phyloP scores from a whole-genome alignment of 805 yeast genomes.

The Tetrapisispora phaffii region DNA sequence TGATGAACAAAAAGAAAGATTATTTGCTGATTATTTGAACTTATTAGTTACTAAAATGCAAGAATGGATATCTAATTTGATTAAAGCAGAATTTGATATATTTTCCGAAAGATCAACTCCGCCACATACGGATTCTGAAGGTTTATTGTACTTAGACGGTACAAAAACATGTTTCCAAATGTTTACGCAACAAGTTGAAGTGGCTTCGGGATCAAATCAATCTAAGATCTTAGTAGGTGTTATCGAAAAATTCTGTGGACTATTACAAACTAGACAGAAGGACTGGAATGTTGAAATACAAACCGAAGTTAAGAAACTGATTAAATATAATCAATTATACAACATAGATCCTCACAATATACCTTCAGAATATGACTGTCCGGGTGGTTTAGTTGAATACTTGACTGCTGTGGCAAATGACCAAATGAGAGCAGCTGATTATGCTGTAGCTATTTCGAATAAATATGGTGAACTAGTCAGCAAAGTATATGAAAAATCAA shows the following conservation, averaged over 20 bases:
- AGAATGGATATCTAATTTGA: conserved; percentile 74
- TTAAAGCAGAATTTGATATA: conserved; percentile 52
- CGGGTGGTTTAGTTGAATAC: conserved; percentile 76
- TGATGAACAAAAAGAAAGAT: conserved; percentile 58
- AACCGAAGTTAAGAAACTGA: conserved; percentile 37
- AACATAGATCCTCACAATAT: conserved; percentile 28
- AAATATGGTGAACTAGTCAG: conserved; percentile 57
- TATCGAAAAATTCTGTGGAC: conserved; percentile 54
- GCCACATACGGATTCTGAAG: conserved; percentile 64
- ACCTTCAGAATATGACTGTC: conserved; percentile 36
- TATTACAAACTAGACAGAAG: conserved; percentile 51
- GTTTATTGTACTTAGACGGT: conserved; percentile 59
- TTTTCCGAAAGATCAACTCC: conserved; percentile 59
- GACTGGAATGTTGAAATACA: conserved; percentile 51
- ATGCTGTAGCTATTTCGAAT: conserved; percentile 58
- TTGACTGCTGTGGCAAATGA: conserved; percentile 77
- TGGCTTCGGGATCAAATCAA: conserved; percentile 76
- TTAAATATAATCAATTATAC: conserved; percentile 27
- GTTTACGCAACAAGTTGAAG: conserved; percentile 83
- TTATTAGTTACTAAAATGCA: conserved; percentile 63
- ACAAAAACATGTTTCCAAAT: conserved; percentile 70
- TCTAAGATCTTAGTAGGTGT: conserved; percentile 73
- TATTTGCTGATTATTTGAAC: conserved; percentile 69
- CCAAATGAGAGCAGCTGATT: conserved; percentile 62
- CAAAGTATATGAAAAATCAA: conserved; percentile 50